phyloP scores from a whole-genome alignment of 2,329 filamentous ascomycete species.

The Fusarium napiforme region DNA sequence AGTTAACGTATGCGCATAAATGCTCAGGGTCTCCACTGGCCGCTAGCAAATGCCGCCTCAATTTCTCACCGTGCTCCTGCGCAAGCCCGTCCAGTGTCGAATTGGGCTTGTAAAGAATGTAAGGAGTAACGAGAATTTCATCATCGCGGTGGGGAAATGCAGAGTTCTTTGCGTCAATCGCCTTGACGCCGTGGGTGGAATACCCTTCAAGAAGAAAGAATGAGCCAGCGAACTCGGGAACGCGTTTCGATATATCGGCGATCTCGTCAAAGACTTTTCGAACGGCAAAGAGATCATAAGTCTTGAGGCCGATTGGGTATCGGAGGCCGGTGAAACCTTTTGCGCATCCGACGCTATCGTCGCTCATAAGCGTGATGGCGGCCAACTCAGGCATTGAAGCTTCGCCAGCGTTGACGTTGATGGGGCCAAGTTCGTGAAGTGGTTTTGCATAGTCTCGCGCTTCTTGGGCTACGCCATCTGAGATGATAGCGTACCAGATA shows the following conservation, averaged over 20 bases:
- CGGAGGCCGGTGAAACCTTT: conserved; percentile 54
- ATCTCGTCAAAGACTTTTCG: conserved; percentile 48
- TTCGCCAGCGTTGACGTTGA: conserved; percentile 43
- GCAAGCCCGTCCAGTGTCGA: conserved; percentile 7
- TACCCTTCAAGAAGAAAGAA: conserved; percentile 68
- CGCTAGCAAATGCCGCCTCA: conserved; percentile 11
- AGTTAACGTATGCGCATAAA: conserved; percentile 31
- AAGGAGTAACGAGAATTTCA: conserved; percentile 16
- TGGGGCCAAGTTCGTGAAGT: conserved; percentile 53
- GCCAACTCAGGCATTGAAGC: conserved; percentile 58
- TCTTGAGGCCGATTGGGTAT: conserved; percentile 56
- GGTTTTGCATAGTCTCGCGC: conserved; percentile 53
- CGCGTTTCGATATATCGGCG: conserved; percentile 24
- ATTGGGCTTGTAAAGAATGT: conserved; percentile 28
- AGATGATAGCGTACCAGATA: conserved; percentile 54
- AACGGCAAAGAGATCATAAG: conserved; percentile 48
- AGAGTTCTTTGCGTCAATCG: not conserved
- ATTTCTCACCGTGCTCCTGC: conserved; percentile 14
- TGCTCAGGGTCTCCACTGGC: conserved; percentile 17
- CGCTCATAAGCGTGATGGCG: conserved; percentile 52
- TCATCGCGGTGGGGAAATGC: conserved; percentile 31
- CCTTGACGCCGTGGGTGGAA: conserved; percentile 36
- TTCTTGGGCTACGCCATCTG: conserved; percentile 52
- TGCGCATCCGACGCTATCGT: conserved; percentile 52
- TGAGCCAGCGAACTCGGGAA: conserved; percentile 29